Base-by-base conservation (phyloP, 495 filamentous ascomycete genomes). In the Melanomma pulvis-pyrius region DNA sequence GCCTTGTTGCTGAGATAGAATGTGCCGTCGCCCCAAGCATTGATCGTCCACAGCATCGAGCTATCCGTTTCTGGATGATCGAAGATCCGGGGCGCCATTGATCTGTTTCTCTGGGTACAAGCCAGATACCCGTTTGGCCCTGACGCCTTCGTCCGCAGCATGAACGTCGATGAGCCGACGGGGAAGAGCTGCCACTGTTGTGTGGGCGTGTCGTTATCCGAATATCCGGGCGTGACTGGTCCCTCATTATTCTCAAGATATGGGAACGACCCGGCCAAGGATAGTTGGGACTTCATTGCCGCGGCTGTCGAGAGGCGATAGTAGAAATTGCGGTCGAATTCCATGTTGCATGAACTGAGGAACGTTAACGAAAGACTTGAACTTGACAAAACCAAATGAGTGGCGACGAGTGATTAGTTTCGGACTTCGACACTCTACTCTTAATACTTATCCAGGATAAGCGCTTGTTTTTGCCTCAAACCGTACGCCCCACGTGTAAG, bases 121-220 rank as follows among this genome's bases (percentile, higher is more conserved):
- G 41, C 25, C 57, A 60, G 28, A 13, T 48, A 60, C 9, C 57
- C 57, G 17, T 48, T 32, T 41, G 57, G 32, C 21, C 57, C 57
- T 1, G 57, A 60, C 7, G 57, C 34, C 32, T 49, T 60, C 3
- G 57, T 60, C 12, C 57, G 22, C 26, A 60, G 39, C 39, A 60
- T 41, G 21, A 48, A 48, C 26, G 39, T 54, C 28, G 51, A 60
- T 4, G 5, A 2, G 5, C 57, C 39, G 2, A 60, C 36, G 17
- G 57, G 41, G 26, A 48, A 60, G 9, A 60, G 46, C 26, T 60
- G 57, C 57, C 57, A 60, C 29, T 60, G 39, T 41, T 60, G 57
- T 13, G 11, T 17, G 8, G 57, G 57, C 11, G 36, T 19, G 41
- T 46, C 22, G 22, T 60, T 60, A 25, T 60, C 57, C 1, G 41